Evolutionary conservation across 257 asterid species (phyloP), one percentile per base, ranked within the genome.

Genomic region (Solanum tarapatanum): DNA sequence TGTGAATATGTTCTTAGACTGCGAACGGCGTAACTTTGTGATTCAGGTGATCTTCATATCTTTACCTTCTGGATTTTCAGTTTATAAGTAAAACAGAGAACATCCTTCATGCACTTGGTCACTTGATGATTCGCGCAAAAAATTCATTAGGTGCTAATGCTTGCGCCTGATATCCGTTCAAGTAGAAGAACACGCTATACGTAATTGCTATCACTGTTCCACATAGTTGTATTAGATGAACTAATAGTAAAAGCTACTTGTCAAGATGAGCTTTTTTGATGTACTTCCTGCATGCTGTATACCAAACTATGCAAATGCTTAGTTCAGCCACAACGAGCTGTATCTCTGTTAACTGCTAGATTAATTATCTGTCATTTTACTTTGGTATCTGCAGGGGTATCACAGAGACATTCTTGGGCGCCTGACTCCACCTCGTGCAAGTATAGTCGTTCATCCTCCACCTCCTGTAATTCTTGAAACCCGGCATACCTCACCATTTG

Each of bases 11-110:
- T 96, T 96, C 93, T 88, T 92, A 95, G 99, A 96, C 84, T 96
- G 99, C 30, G 98, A 94, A 82, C 90, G 99, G 83, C 98, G 98
- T 87, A 95, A 96, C 92, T 95, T 95, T 86, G 98, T 96, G 35
- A 83, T 95, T 90, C 99, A 96, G 99, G 99, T 96, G 89, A 88
- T 86, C 88, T 62, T 82, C 35, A 64, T 68, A 30, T 17, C 7
- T 58, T 24, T 60, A 55, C 41, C 85, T 16, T 24, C 43, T 13
- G 35, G 10, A 11, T 28, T 45, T 36, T 32, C 17, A 28, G 48
- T 28, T 23, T 13, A 32, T 32, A 86, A 33, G 13, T n/a, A 68
- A 43, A 21, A 86, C 62, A 12, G 21, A 11, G 12, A 74, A 36
- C 60, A 43, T 3, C 33, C 1, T 43, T 30, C 28, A 11, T 73